phyloP scores from a whole-genome alignment of 176 grass and related monocot species.

The Ensete glaucum region DNA sequence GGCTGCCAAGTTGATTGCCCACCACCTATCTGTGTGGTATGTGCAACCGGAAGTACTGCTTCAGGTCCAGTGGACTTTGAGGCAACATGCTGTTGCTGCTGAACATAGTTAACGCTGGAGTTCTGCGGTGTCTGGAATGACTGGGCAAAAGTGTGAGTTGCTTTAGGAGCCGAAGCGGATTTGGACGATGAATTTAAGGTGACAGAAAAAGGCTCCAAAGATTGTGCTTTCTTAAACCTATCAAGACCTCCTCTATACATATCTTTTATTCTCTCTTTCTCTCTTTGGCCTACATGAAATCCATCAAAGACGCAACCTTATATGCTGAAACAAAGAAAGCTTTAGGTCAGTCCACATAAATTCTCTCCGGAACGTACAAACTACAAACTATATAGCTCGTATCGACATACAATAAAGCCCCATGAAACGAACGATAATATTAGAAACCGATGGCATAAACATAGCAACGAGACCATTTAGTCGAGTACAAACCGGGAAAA shows the following conservation, averaged over 20 bases:
- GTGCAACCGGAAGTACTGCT: conserved; percentile 8
- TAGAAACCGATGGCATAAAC: background rate
- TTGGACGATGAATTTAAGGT: conserved; percentile 29
- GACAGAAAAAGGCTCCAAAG: conserved; percentile 70
- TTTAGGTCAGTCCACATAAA: background rate
- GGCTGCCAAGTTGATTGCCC: conserved; percentile 83
- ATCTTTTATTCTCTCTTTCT: background rate
- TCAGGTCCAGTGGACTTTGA: conserved; percentile 22
- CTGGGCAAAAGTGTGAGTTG: conserved; percentile 15
- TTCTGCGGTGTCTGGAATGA: conserved; percentile 16
- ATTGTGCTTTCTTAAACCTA: conserved; percentile 85
- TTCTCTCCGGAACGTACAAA: background rate
- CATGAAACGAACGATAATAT: background rate
- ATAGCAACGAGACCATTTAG: background rate
- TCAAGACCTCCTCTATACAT: conserved; percentile 90
- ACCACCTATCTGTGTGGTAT: conserved; percentile 65
- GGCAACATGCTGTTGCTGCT: conserved; percentile 24
- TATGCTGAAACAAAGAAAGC: background rate
- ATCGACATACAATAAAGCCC: background rate
- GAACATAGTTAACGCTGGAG: conserved; percentile 6
- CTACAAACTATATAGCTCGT: background rate
- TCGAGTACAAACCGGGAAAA: background rate
- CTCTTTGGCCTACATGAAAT: background rate
- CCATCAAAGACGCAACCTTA: background rate
- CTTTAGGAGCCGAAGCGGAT: conserved; percentile 14